phyloP scores from a whole-genome alignment of 768 basidiomycete species.

The Piloderma croceum region DNA sequence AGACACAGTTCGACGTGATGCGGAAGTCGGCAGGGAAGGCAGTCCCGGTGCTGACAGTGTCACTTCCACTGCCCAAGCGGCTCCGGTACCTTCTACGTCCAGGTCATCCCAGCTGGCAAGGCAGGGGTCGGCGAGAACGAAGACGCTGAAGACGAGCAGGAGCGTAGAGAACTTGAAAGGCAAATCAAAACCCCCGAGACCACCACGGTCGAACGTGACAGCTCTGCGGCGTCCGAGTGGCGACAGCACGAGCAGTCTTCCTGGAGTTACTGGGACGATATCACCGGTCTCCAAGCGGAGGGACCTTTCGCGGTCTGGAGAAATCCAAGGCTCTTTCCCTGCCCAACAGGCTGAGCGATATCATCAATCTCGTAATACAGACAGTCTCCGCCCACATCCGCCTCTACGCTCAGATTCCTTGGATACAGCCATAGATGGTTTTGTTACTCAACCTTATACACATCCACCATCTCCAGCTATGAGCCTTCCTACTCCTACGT shows the following conservation, averaged over 20 bases:
- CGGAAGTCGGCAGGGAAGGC: conserved; percentile 25
- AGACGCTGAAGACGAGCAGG: conserved; percentile 54
- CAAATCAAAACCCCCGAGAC: conserved; percentile 12
- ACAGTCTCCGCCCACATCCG: conserved; percentile 10
- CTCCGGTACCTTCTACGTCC: conserved; percentile 16
- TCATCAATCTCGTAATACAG: conserved; percentile 1
- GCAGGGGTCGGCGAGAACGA: conserved; percentile 31
- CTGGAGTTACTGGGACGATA: conserved; percentile 23
- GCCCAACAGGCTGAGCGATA: conserved; percentile 5
- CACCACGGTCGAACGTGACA: conserved; percentile 26
- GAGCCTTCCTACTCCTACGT: conserved; percentile 13
- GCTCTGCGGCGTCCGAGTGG: conserved; percentile 36
- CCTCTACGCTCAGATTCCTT: conserved; percentile 7
- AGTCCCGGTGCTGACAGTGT: conserved; percentile 42
- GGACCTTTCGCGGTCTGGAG: conserved; percentile 4
- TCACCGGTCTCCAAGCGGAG: conserved; percentile 13
- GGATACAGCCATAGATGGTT: conserved; percentile 24
- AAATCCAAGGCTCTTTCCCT: conserved; percentile 9
- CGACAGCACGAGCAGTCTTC: conserved; percentile 27
- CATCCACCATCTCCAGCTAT: conserved; percentile 13
- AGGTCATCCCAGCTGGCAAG: conserved; percentile 32
- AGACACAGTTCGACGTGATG: conserved; percentile 22
- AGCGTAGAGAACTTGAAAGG: conserved; percentile 57
- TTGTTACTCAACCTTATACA: conserved; percentile 12
- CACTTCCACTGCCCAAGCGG: conserved; percentile 28